Base-by-base conservation (phyloP, 345 rosid genomes). In the Pugionium cornutum region DNA sequence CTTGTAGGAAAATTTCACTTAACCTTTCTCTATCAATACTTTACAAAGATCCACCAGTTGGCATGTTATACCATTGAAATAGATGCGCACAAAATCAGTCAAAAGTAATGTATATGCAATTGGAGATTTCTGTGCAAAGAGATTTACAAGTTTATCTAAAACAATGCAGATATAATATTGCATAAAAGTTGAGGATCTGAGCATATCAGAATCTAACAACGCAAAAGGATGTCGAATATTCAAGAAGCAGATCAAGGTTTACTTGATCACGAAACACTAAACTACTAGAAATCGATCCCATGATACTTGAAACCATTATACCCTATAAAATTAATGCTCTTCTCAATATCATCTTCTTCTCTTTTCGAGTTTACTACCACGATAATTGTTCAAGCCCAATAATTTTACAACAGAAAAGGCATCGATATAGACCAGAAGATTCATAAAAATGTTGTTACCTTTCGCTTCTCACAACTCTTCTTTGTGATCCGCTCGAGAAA, bases 391-490 rank as follows among this genome's bases (percentile, higher is more conserved):
- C 36, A 18, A 18, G 18, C 18, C 18, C 18, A 18, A 18, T 18
- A 18, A 18, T 18, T 18, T 18, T 18, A 18, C 18, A 18, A 0
- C 18, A 18, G 18, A 18, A 18, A 18, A 18, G 18, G 18, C 18
- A 18, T 18, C 18, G 18, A 18, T 18, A 18, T 18, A 18, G 18
- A 36, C 43, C 45, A 48, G 29, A 37, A 48, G 35, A 27, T 7
- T 8, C 37, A 39, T 32, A 34, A 34, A 34, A 34, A 25, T 48
- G 55, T 40, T 27, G 39, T 4, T 75, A 91, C 97, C 97, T 87
- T 92, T 64, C 40, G 69, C 58, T 53, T 70, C 58, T 54, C 56
- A 69, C 66, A 69, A 29, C 41, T 75, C 73, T 59, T 57, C 4
- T 18, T 37, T 1, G 48, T 80, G 61, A 73, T 62, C 77, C 66